phyloP scores from a whole-genome alignment of 805 yeast genomes.

The Saccharomycopsis guyanensis region DNA sequence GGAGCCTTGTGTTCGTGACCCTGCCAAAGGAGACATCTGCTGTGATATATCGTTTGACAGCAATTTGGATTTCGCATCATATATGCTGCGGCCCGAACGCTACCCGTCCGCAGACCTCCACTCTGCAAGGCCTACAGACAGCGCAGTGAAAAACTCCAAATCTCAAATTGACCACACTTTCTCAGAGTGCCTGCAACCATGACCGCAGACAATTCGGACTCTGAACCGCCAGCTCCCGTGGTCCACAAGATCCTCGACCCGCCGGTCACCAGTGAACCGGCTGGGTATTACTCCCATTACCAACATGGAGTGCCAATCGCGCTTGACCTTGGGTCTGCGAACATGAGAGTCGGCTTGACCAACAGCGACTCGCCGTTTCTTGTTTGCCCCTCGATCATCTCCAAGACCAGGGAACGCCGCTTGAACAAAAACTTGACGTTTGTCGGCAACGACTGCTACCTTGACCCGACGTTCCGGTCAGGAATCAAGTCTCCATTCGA shows the following conservation, averaged over 20 bases:
- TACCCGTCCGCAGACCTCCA: no score
- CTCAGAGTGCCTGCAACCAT: neutral
- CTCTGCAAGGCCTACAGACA: no score
- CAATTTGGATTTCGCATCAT: neutral
- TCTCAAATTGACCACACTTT: no score
- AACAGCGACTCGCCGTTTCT: conserved; percentile 42
- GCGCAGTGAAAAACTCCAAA: no score
- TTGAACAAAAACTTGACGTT: conserved; percentile 52
- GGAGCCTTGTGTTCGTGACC: neutral
- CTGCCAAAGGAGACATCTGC: neutral
- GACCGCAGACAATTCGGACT: neutral
- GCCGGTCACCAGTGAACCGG: conserved; percentile 25
- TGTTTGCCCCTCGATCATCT: conserved; percentile 57
- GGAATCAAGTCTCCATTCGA: conserved; percentile 78
- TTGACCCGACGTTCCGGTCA: conserved; percentile 62
- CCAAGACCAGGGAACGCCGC: conserved; percentile 76
- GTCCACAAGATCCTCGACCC: conserved; percentile 2
- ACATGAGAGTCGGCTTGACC: conserved; percentile 53
- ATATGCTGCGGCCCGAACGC: no score
- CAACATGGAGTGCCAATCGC: conserved; percentile 65
- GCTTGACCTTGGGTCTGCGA: conserved; percentile 72
- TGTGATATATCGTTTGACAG: neutral
- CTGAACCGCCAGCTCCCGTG: neutral
- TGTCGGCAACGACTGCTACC: conserved; percentile 73
- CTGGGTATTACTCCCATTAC: conserved; percentile 44